Evolutionary conservation across 441 rosid genomes (phyloP).

Genomic region (Syzygium malaccense): DNA sequence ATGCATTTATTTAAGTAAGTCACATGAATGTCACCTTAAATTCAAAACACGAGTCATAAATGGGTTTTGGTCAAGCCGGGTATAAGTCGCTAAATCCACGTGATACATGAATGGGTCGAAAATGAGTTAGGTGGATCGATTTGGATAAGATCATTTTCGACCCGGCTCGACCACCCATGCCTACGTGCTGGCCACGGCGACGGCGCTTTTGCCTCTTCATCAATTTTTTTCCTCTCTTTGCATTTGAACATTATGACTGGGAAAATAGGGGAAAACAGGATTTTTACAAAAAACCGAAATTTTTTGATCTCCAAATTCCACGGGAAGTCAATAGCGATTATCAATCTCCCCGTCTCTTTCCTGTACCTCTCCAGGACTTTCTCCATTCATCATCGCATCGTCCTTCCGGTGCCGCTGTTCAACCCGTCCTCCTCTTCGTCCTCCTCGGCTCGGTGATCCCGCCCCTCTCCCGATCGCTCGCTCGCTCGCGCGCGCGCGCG

Average conservation of each 20-base stretch:
- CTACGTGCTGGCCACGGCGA: neutral
- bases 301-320: neutral
- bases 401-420: neutral
- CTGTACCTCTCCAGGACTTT: neutral
- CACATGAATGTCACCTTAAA: too few relatives aligned
- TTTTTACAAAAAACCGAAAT: neutral
- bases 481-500: neutral
- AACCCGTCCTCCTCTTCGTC: neutral
- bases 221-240: neutral
- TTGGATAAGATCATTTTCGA: accelerated
- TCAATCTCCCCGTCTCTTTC: neutral
- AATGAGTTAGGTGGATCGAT: accelerated
- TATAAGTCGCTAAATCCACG: too few relatives aligned
- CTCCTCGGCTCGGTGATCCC: neutral
- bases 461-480: neutral
- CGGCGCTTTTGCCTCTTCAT: neutral
- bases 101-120: too few relatives aligned
- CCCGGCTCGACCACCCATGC: accelerated
- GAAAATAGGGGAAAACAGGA: neutral
- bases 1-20: too few relatives aligned
- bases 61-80: too few relatives aligned
- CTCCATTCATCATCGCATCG: neutral
- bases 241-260: neutral
- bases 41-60: too few relatives aligned
- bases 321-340: neutral